phyloP scores from a whole-genome alignment of 345 rosid genomes.

The Murraya koenigii region DNA sequence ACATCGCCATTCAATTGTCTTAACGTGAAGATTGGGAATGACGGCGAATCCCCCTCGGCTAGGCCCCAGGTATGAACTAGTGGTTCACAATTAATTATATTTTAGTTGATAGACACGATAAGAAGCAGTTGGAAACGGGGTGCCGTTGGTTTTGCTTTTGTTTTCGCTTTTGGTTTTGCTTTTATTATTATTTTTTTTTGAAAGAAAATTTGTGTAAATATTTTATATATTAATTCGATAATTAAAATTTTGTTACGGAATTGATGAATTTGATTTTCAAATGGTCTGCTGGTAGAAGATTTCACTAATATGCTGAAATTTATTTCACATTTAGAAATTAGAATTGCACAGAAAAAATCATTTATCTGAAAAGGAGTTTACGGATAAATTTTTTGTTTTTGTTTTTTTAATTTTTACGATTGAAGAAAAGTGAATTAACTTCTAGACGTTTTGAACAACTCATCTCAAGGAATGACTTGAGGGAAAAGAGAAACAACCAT shows the following conservation, averaged over 20 bases:
- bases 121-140: neutral
- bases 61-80: conserved; percentile 1
- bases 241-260: neutral
- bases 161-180: no score
- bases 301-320: no score
- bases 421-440: no score
- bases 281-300: neutral
- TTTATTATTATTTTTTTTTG: neutral
- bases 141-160: neutral
- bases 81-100: neutral
- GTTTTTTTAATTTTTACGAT: no score
- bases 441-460: no score
- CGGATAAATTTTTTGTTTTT: no score
- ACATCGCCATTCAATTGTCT: conserved; percentile 25
- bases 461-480: no score
- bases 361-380: no score
- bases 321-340: no score
- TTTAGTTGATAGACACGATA: neutral
- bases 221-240: neutral
- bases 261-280: neutral
- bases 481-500: no score
- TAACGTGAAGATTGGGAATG: neutral
- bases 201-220: neutral
- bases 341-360: no score
- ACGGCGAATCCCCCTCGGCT: neutral